Conservation (phyloP, 768 basidiomycete genomes). For the Leccinum broughii region DNA sequence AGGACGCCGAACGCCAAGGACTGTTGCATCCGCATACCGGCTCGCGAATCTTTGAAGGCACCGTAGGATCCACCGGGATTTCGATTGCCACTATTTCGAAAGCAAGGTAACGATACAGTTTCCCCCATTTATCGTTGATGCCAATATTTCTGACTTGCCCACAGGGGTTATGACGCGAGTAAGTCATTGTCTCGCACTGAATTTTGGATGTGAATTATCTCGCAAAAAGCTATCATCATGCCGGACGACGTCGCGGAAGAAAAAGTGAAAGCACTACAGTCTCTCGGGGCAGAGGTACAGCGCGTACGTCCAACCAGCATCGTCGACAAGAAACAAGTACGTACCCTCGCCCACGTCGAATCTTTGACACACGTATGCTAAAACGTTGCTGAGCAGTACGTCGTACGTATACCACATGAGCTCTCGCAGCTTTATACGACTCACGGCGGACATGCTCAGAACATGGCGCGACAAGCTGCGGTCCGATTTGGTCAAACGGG, state of each 20-base stretch:
- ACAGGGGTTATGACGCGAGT: conserved; percentile 89
- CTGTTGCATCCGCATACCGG: conserved; percentile 82
- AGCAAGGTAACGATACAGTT: conserved; percentile 59
- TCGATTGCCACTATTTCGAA: conserved; percentile 92
- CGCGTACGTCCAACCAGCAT: conserved; percentile 93
- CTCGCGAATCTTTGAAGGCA: conserved; percentile 95
- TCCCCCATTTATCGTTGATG: background rate
- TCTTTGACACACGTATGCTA: background rate
- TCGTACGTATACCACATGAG: conserved; percentile 55
- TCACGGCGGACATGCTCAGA: conserved; percentile 46
- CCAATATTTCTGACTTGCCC: background rate
- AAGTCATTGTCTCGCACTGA: conserved; percentile 14
- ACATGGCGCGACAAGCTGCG: conserved; percentile 82
- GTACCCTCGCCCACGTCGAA: conserved; percentile 12
- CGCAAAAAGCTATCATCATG: conserved; percentile 74
- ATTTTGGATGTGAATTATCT: background rate
- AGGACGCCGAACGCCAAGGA: conserved; percentile 86
- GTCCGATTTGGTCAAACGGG: conserved; percentile 61
- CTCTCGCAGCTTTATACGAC: background rate
- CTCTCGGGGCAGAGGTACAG: conserved; percentile 88
- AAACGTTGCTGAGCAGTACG: conserved; percentile 46
- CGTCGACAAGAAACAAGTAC: conserved; percentile 92
- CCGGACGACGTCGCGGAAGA: conserved; percentile 89
- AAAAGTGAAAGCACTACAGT: conserved; percentile 80
- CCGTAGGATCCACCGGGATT: conserved; percentile 94